A percentile compares a stretch with the other conserved stretches of the same genome.
These are phyloP conservation scores for Curvularia spicifera DNA, from an alignment of 2,329 filamentous ascomycete species.

Conservation along the genomic window DNA sequence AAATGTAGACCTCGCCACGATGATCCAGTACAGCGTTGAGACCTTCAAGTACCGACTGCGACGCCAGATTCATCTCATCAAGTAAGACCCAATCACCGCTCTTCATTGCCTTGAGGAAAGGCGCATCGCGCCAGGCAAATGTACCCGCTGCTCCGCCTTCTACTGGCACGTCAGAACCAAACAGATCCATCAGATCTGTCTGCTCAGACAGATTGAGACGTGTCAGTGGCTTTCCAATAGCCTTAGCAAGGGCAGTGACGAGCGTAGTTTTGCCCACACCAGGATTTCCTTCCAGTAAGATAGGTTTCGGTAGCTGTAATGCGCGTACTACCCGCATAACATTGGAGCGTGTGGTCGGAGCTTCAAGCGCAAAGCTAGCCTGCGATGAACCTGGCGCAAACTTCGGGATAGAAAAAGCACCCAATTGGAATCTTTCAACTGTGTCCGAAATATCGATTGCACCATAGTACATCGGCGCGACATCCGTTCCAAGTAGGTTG, in stretches of 20 bases:
- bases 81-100: constrained; percentile 94
- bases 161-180: constrained; percentile 93
- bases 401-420: constrained; percentile 73
- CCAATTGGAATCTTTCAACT: constrained; percentile 67
- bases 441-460: constrained; percentile 65
- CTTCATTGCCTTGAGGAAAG: constrained; percentile 96
- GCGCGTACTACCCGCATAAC: constrained; percentile 90
- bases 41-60: constrained; percentile 94
- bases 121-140: constrained; percentile 94
- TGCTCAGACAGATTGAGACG: constrained; percentile 98
- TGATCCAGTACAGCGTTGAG: constrained; percentile 97
- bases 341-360: constrained; percentile 88
- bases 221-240: constrained; percentile 81
- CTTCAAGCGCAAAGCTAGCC: constrained; percentile 77
- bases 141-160: constrained; percentile 90
- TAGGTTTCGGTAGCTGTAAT: constrained; percentile 85
- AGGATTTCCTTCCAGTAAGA: constrained; percentile 94
- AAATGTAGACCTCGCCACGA: constrained; percentile 92
- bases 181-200: constrained; percentile 96
- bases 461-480: constrained; percentile 69
- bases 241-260: constrained; percentile 80
- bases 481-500: constrained; percentile 68
- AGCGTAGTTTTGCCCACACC: constrained; percentile 97
- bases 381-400: constrained; percentile 52
- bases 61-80: constrained; percentile 98